Base-by-base conservation (phyloP, 805 yeast species). In the Candida hungchunana region DNA sequence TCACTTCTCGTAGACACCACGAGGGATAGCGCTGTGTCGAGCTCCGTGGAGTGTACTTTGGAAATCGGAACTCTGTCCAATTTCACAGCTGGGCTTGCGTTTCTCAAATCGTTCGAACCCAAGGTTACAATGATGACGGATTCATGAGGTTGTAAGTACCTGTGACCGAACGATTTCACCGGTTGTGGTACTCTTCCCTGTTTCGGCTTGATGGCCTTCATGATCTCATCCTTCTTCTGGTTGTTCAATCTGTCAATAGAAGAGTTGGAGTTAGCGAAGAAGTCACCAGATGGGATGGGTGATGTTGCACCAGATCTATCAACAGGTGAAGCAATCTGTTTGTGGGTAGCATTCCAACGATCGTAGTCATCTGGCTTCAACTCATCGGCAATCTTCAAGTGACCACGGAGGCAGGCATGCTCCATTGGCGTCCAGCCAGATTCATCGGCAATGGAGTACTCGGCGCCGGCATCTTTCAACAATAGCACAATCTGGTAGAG, bases 371-470 rank as follows among this genome's bases (percentile, higher is more conserved):
- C 39, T 2, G 84, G 84, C 20, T 68, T 68, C 37, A 90, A 63
- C 51, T 75, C 48, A 34, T 75, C 75, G 2, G 93, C 80, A 24
- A 86, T 73, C 3, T 65, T 69, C 39, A 89, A 62, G 56, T 88
- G 95, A 5, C 97, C 97, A 49, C 97, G 71, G 30, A 90, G 65
- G 32, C 86, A 80, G 0, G 97, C 96, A 59, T 90, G 97, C 53
- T 90, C 97, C 79, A 87, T 79, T n/a, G 97, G 96, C 14, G 87
- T 77, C 97, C 97, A 90, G 0, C 97, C 97, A 34, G 93, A 81
- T 30, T 77, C 81, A 62, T 90, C 97, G 13, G 73, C 68, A 18
- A 66, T 60, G 29, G 73, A 71, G 39, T 63, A 73, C 7, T 67
- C 62, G 5, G 87, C 82, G 15, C 76, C 77, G 28, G 67, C 53